These are phyloP conservation scores for Zea luxurians DNA, from an alignment of 176 grass and related monocot species.

Conservation along the genomic window DNA sequence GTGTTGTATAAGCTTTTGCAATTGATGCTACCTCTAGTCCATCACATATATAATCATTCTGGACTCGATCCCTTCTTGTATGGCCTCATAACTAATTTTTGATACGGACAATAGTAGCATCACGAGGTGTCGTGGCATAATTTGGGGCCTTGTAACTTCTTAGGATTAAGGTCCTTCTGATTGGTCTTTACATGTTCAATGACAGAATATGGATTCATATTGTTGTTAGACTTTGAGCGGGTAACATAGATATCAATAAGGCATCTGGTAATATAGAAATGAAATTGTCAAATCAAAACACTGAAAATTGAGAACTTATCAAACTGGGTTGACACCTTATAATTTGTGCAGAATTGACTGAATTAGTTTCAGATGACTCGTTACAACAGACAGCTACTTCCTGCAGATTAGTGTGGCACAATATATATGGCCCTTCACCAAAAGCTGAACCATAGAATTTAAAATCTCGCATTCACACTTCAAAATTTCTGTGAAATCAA, in stretches of 20 bases:
- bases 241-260: background rate
- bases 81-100: background rate
- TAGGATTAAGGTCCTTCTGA: too few species aligned
- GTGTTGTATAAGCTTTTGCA: too few species aligned
- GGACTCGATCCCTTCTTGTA: too few species aligned
- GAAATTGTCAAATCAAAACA: background rate
- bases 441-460: background rate
- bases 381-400: background rate
- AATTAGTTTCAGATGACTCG: background rate
- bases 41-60: too few species aligned
- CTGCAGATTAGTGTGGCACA: background rate
- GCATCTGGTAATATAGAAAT: constrained; percentile 7
- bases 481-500: background rate
- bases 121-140: background rate
- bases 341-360: background rate
- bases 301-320: background rate
- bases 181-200: too few species aligned
- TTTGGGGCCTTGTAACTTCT: too few species aligned
- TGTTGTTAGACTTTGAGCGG: background rate
- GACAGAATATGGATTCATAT: too few species aligned
- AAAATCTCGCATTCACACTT: background rate
- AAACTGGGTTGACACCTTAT: background rate
- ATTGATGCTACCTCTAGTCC: too few species aligned
- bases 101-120: background rate
- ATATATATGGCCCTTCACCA: background rate